Base-by-base conservation (phyloP, 2,329 filamentous ascomycete species). In the Chaetothyriales sp. region DNA sequence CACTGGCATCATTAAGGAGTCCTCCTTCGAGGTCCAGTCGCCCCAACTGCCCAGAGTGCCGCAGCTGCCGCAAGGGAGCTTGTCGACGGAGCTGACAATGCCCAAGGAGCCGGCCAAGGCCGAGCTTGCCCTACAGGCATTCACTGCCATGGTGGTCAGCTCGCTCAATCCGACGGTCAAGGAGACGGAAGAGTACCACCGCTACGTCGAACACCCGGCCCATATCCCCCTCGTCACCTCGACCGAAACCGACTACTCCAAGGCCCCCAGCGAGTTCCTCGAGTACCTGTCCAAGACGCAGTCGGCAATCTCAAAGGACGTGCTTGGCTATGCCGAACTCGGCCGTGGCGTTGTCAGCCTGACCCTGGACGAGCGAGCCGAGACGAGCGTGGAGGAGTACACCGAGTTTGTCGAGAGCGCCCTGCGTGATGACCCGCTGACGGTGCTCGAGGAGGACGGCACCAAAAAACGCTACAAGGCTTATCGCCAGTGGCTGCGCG, bases 401-500 rank as follows among this genome's bases (percentile, higher is more conserved):
- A 73, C 73, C 26, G 85, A 92, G 55, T 83, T 92, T 61, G 66
- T 95, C 51, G 78, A 76, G 12, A 53, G 49, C 32, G 57, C 53
- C 44, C 78, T 92, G 10, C 79, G 78, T 3, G 84, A 92, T 54
- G 86, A 95, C 60, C 86, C 87, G 18, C 70, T 98, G 49, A 93
- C 86, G 2, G 90, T 96, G 12, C 82, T 81, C 1, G 83, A 89
- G 44, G 89, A 93, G 62, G 92, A 96, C 65, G 76, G 81, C 45
- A 76, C 77, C 43, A 96, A 94, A 76, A 95, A 96, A 75, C 75
- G 92, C 59, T 98, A 98, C 67, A 96, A 95, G 69, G 86, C 89
- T 8, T 98, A 98, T 68, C 73, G 83, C 61, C 93, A 95, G 68
- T 98, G 92, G 90, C 73, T 98, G 63, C 78, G 81, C 55, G 90